Percentiles rank a stretch among this genome's conserved stretches.
phyloP scores from a whole-genome alignment of 108 stramenopile species.

The Cyclotella kingstonii region DNA sequence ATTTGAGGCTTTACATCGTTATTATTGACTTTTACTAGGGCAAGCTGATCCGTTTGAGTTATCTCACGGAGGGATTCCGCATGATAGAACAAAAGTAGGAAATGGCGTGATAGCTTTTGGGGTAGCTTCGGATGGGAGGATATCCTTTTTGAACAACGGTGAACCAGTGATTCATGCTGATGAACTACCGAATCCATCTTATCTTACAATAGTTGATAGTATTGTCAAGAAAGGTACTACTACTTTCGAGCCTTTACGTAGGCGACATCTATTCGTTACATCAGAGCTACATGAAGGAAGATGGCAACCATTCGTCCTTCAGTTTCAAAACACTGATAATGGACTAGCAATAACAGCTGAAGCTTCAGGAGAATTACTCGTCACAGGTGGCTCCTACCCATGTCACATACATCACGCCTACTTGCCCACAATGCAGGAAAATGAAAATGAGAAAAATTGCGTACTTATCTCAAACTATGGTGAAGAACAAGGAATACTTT shows the following conservation, averaged over 20 bases:
- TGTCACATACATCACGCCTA: conserved; percentile 23
- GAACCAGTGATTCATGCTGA: conserved; percentile 32
- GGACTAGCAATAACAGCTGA: background rate
- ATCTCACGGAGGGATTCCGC: conserved; percentile 35
- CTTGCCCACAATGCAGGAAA: too few relatives aligned
- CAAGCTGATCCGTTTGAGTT: conserved; percentile 46
- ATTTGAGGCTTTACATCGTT: background rate
- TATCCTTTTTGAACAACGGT: conserved; percentile 20
- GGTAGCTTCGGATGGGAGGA: conserved; percentile 11
- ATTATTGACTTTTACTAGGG: background rate
- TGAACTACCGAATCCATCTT: conserved; percentile 31
- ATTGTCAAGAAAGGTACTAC: background rate
- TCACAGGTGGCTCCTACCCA: conserved; percentile 37
- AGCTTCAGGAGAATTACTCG: conserved; percentile 7
- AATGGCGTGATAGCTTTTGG: conserved; percentile 33
- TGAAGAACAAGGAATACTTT: conserved; percentile 27
- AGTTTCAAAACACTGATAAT: background rate
- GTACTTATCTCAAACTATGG: conserved; percentile 41
- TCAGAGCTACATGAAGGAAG: conserved; percentile 37
- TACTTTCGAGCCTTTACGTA: background rate
- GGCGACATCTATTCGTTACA: conserved; percentile 25
- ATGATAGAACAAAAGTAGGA: conserved; percentile 34
- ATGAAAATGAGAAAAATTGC: conserved; percentile 3
- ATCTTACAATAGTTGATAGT: conserved; percentile 24
- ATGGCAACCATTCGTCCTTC: conserved; percentile 17